Evolutionary conservation across 2,329 filamentous ascomycete genomes (phyloP), one percentile per base, ranked within the genome.

Genomic region (Curvularia eragrostidis): DNA sequence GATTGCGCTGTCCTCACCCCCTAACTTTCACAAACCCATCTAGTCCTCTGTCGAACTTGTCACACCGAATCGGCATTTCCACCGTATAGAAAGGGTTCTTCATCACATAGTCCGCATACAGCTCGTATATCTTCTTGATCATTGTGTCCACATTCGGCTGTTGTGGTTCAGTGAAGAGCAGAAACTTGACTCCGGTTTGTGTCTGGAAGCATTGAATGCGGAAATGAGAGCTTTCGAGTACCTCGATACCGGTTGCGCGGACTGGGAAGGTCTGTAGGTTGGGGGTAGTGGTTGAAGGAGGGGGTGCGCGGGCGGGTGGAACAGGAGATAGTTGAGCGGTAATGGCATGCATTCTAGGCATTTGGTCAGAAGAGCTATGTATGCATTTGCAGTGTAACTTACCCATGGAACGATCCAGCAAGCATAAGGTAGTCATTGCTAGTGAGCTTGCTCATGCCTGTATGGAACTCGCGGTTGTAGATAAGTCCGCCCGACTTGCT

Each of bases 21-120:
- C 73, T 70, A 23, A 76, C 72, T 73, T 91, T 87, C 70, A 97
- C 87, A 78, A 93, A 96, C 36, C 88, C 91, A 65, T 86, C 85
- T 64, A 97, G 77, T 77, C 91, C 91, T 68, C 93, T 84, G 77
- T 99, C 95, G 80, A 97, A 99, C 68, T 92, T 90, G 74, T 98
- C 95, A 79, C 95, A 97, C 61, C 95, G 85, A 52, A 99, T 87
- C 6, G 95, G 95, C 93, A 98, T 99, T 81, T 99, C 95, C 56
- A 97, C 83, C 73, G 95, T 93, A 80, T 98, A 98, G 75, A 99
- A 99, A 1, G 95, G 95, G 77, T 99, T 99, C 84, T 98, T 99
- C 92, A 97, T 98, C 67, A 99, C 95, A 76, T 91, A 98, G 78
- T 99, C 95, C 49, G 91, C 86, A 80, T 98, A 99, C 51, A 98